phyloP scores from a whole-genome alignment of 1,284 basidiomycete genomes.

The Heterobasidion occidentale region DNA sequence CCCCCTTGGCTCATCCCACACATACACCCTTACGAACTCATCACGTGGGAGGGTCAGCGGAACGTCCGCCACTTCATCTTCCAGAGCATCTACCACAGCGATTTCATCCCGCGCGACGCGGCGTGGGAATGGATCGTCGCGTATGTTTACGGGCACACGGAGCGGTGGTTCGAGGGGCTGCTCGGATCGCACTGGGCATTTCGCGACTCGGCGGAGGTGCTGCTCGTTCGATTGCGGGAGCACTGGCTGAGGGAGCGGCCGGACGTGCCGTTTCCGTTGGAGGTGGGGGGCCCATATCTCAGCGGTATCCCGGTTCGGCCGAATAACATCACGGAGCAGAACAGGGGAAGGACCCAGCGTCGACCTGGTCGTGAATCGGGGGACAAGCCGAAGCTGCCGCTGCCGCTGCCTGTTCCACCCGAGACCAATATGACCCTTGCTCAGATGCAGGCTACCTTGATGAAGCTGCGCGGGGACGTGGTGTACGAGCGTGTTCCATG shows the following conservation, averaged over 20 bases:
- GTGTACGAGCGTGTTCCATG: not conserved
- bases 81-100: constrained; percentile 6
- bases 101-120: constrained; percentile 3
- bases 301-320: not conserved
- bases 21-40: constrained; percentile 10
- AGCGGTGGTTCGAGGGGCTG: constrained; percentile 20
- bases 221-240: constrained; percentile 11
- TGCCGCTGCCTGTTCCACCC: not conserved
- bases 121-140: constrained; percentile 17
- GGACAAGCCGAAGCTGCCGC: not conserved
- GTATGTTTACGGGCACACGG: constrained; percentile 14
- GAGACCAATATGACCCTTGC: not conserved
- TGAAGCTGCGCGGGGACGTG: not conserved
- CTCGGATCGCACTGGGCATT: constrained; percentile 16
- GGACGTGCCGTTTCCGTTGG: constrained; percentile 16
- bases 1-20: constrained; percentile 16
- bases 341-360: not conserved
- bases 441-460: not conserved
- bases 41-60: constrained; percentile 13
- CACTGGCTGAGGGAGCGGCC: constrained; percentile 16
- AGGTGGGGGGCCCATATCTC: constrained; percentile 31
- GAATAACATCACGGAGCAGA: not conserved
- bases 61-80: constrained; percentile 11
- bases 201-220: constrained; percentile 13
- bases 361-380: not conserved